phyloP scores from a whole-genome alignment of 208 protist genomes.

The Wallacemonas sp. region DNA sequence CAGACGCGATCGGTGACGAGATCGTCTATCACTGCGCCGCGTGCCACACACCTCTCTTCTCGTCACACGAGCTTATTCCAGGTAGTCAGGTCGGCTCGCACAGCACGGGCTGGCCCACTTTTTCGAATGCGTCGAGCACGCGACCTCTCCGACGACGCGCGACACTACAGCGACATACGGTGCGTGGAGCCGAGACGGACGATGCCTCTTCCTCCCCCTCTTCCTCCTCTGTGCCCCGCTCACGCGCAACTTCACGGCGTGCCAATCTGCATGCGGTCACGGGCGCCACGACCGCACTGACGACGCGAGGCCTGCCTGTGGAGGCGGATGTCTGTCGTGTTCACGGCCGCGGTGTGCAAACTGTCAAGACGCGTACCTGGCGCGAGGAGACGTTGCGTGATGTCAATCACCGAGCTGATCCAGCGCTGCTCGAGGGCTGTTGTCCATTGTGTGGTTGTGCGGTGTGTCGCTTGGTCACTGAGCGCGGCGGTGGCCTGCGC shows the following conservation, averaged over 20 bases:
- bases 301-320: conserved; percentile 43
- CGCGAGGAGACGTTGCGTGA: conserved; percentile 66
- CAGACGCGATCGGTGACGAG: neutral
- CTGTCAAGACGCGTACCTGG: conserved; percentile 39
- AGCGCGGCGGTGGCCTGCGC: neutral
- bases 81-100: conserved; percentile 1
- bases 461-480: conserved; percentile 58
- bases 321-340: conserved; percentile 57
- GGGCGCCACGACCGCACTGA: conserved; percentile 17
- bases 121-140: conserved; percentile 36
- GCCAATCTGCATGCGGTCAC: no score
- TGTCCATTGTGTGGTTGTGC: conserved; percentile 43
- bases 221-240: no score
- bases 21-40: neutral
- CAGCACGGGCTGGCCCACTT: conserved; percentile 8
- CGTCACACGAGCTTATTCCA: neutral
- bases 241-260: no score
- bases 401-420: conserved; percentile 58
- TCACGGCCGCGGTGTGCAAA: conserved; percentile 16
- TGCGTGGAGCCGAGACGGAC: conserved; percentile 9
- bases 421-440: conserved; percentile 41
- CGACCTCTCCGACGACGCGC: conserved; percentile 24
- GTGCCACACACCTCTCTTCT: conserved; percentile 6
- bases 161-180: conserved; percentile 33
- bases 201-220: no score